phyloP scores from a whole-genome alignment of 768 basidiomycete genomes.

The Pleurotus tuber-regium region DNA sequence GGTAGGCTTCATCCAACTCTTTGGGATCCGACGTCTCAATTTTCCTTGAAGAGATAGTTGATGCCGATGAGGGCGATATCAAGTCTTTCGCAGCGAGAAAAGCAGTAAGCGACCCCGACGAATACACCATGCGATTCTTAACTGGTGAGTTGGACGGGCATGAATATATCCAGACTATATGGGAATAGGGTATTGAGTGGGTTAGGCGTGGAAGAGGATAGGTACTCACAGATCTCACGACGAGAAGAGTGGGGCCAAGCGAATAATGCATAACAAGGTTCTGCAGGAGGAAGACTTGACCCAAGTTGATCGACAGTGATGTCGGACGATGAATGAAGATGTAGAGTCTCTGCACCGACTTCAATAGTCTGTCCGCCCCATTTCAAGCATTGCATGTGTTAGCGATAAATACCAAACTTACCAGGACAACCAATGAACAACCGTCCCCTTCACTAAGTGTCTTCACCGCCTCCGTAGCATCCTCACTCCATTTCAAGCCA shows the following conservation, averaged over 20 bases:
- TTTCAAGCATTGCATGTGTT: no score
- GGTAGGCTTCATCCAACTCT: constrained; percentile 64
- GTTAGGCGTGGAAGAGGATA: background rate
- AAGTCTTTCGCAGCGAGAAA: constrained; percentile 56
- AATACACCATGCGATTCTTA: constrained; percentile 88
- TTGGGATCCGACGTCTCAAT: constrained; percentile 80
- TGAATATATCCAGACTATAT: constrained; percentile 84
- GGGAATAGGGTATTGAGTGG: background rate
- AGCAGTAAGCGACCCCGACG: constrained; percentile 59
- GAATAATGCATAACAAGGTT: constrained; percentile 70
- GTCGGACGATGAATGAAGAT: constrained; percentile 39
- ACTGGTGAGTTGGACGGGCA: constrained; percentile 82
- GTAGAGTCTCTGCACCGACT: constrained; percentile 55
- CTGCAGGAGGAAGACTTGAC: constrained; percentile 47
- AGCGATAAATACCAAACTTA: constrained; percentile 30
- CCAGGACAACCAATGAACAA: constrained; percentile 61
- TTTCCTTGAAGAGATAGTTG: constrained; percentile 51
- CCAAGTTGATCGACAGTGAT: constrained; percentile 43
- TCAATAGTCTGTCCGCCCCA: constrained; percentile 57
- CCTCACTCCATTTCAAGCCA: constrained; percentile 65
- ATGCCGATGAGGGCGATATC: constrained; percentile 39
- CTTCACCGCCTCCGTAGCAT: constrained; percentile 62
- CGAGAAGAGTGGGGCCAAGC: constrained; percentile 54
- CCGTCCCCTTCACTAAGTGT: constrained; percentile 49
- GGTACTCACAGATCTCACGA: constrained; percentile 58